Evolutionary conservation across 306 rosid species (phyloP).

Genomic region (Quercus suber): DNA sequence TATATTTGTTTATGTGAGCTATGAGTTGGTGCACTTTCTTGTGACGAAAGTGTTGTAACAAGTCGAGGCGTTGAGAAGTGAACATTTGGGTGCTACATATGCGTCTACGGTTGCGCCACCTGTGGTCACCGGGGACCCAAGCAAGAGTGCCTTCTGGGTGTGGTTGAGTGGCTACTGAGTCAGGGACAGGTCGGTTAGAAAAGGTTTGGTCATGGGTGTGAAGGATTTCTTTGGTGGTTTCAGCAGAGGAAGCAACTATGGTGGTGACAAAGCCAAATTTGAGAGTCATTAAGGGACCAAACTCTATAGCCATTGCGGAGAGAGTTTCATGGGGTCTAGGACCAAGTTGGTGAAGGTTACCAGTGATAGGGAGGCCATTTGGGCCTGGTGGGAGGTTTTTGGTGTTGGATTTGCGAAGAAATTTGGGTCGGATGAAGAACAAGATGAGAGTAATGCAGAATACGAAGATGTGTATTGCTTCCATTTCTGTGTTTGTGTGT

Average conservation of each 20-base stretch:
- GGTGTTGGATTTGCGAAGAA: not conserved
- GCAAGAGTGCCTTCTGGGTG: conserved; percentile 51
- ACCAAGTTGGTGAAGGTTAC: conserved; percentile 60
- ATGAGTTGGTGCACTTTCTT: conserved; percentile 38
- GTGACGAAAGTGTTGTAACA: conserved; percentile 42
- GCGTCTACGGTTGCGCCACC: conserved; percentile 58
- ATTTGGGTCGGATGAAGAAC: not conserved
- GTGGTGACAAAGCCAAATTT: conserved; percentile 42
- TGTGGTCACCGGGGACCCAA: conserved; percentile 45
- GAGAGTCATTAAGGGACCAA: conserved; percentile 59
- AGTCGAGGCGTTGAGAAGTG: conserved; percentile 45
- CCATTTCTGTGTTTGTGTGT: conserved; percentile 15
- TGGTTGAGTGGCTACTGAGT: conserved; percentile 49
- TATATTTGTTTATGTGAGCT: conserved; percentile 24
- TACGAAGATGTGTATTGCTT: conserved; percentile 19
- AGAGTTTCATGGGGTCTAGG: conserved; percentile 38
- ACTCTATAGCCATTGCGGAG: conserved; percentile 30
- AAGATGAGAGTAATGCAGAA: conserved; percentile 12
- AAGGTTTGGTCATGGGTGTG: conserved; percentile 48
- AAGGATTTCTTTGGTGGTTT: conserved; percentile 49
- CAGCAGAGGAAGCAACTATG: conserved; percentile 41
- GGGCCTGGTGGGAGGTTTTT: conserved; percentile 50
- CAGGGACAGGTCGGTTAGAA: conserved; percentile 42
- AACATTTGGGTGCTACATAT: conserved; percentile 49
- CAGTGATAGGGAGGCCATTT: conserved; percentile 41